Base-by-base conservation (phyloP, 192 early-diverging fungal genomes). In the Thoreauomyces humboldtii region DNA sequence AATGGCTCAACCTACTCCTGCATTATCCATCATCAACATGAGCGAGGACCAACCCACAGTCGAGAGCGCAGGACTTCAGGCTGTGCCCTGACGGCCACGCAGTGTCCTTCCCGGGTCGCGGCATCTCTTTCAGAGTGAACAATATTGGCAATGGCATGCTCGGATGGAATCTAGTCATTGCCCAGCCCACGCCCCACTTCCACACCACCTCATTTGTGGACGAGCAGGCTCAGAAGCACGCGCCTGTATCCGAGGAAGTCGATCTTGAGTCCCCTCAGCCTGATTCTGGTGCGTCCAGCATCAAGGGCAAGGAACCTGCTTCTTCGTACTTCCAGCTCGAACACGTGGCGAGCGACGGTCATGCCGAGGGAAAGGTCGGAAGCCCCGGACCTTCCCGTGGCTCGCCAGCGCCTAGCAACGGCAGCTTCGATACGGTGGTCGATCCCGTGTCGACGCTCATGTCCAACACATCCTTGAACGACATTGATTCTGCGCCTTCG, bases 101-200 rank as follows among this genome's bases (percentile, higher is more conserved):
- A 7, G 48, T 72, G 9, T 70, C 77, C 5, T 31, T 73, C 25
- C 57, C 74, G 32, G 78, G 71, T 7, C 50, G 69, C 25, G 75
- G 68, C 3, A 43, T 66, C n/a, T 69, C 76, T 22, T 76, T 81
- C 63, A 78, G 81, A 1, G 48, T 73, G 34, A 66, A 67, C 31
- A 77, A 83, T 60, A 33, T 83, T 27, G 81, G 81, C 6, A 83
- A 83, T 67, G 74, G 67, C 27, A 76, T 76, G 45, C 42, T 83
- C 37, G 77, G 75, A 0, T 83, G 81, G 81, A 73, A 73, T 24
- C 46, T 83, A 11, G 63, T 81, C 31, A 72, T 72, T 17, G 48
- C 71, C n/a, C 78, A 83, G 63, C 35, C 63, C 4, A 69, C 71
- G 28, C 74, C 71, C 19, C 59, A 70, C 27, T 36, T 53, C 44